Base-by-base conservation (phyloP, 2,329 filamentous ascomycete species). In the Gnomoniopsis smithogilvyi region DNA sequence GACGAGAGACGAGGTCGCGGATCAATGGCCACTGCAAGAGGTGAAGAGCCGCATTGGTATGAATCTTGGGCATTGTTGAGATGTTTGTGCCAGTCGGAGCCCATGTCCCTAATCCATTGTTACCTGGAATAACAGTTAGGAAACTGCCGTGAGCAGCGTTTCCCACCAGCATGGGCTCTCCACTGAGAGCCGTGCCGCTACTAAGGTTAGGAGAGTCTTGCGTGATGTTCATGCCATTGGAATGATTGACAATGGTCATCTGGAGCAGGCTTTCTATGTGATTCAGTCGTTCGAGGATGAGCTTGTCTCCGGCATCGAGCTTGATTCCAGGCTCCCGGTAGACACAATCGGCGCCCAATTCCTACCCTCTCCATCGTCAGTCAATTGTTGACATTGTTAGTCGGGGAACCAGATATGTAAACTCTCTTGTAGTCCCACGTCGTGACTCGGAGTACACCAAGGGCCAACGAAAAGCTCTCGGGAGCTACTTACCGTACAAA, bases 251-350 rank as follows among this genome's bases (percentile, higher is more conserved):
- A 64, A 92, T 76, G 64, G 78, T 89, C 63, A 87, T 86, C 70
- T 93, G 89, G n/a, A 95, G 79, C 48, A 95, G 76, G 53, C 81
- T 88, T 72, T 95, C 91, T 67, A 95, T 93, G 55, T 89, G 86
- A 66, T 82, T 85, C 38, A 95, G 78, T 58, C 89, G 87, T 70
- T 94, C 91, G 41, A 95, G 76, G 62, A 95, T 95, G 58, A 95
- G 79, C 75, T 93, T 94, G 77, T 94, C 91, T 64, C 91, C 91
- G 38, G 90, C 90, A 70, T 95, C 91, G 11, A 95, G 83, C 74
- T 95, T 95, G 77, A 94, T 91, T 2, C 90, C 90, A 7, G 91
- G 91, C 70, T 95, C 91, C 63, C 91, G 84, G 72, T 95, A 95
- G 64, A 93, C 82, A 72, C 91, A 95, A 63, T 94, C 89, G 48